A percentile compares a stretch with the other conserved stretches of the same genome.
phyloP scores from a whole-genome alignment of 2,329 filamentous ascomycete species.

The Claviceps sp. region DNA sequence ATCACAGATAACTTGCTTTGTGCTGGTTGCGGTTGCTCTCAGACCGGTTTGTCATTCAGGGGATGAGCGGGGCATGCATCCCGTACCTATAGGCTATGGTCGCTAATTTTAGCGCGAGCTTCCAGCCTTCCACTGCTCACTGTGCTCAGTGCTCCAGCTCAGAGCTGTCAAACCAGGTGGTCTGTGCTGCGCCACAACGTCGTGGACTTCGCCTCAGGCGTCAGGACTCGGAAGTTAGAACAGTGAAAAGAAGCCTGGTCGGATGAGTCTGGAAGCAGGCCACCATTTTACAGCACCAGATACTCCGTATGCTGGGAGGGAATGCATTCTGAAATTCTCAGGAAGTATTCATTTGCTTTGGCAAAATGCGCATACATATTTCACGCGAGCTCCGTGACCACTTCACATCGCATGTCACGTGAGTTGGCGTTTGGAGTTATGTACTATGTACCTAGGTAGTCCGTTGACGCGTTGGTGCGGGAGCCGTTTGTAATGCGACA shows the following conservation, averaged over 20 bases:
- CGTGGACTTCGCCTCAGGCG: background rate
- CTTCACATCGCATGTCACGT: too few relatives aligned
- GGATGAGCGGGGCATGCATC: background rate
- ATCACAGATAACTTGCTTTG: background rate
- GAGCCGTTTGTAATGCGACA: background rate
- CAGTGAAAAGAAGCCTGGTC: background rate
- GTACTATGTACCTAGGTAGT: too few relatives aligned
- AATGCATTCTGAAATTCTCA: too few relatives aligned
- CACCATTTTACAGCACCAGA: background rate
- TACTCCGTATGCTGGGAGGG: too few relatives aligned
- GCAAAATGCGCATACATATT: too few relatives aligned
- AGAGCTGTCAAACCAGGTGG: too few relatives aligned
- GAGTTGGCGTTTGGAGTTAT: too few relatives aligned
- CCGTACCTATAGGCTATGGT: background rate
- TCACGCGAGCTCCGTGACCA: too few relatives aligned
- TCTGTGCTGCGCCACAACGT: background rate
- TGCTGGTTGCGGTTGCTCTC: background rate
- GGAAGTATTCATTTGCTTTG: too few relatives aligned
- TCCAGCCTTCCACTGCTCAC: background rate
- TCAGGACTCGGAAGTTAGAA: background rate
- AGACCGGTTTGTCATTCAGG: background rate
- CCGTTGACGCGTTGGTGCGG: too few relatives aligned
- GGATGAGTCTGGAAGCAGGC: background rate
- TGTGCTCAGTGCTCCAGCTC: too few relatives aligned
- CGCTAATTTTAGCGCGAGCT: background rate